These are phyloP conservation scores for Gaertneriomyces sp. DNA, from an alignment of 192 early-diverging fungal genomes.

Conservation along the genomic window DNA sequence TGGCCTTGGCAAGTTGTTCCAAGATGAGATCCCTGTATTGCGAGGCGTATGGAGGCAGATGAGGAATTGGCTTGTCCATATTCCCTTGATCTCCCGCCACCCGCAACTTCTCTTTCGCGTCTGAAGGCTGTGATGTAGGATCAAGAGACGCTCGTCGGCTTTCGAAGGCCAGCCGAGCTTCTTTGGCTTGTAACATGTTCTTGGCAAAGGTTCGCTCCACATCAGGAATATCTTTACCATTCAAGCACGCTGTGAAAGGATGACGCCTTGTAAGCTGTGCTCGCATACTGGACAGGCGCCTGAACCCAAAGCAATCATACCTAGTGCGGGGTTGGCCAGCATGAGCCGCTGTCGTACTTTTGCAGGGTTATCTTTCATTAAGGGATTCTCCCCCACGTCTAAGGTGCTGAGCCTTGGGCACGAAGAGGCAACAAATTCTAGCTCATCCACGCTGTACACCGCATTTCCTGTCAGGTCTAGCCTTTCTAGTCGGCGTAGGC, in stretches of 20 bases:
- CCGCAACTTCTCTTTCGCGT: not conserved
- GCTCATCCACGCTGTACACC: slow-evolving; percentile 33
- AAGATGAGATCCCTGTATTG: slow-evolving; percentile 47
- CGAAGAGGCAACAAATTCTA: slow-evolving; percentile 29
- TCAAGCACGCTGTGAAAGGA: slow-evolving; percentile 28
- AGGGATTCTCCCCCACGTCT: slow-evolving; percentile 31
- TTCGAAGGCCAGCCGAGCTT: not conserved
- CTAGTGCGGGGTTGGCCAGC: slow-evolving; percentile 28
- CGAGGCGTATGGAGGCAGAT: slow-evolving; percentile 49
- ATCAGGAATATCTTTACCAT: slow-evolving; percentile 42
- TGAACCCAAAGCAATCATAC: slow-evolving; percentile 11
- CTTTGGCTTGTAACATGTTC: slow-evolving; percentile 32
- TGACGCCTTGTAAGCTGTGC: not conserved
- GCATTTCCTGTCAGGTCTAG: slow-evolving; percentile 41
- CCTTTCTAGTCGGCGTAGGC: slow-evolving; percentile 25
- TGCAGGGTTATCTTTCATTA: slow-evolving; percentile 4
- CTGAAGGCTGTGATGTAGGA: not conserved
- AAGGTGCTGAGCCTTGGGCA: slow-evolving; percentile 20
- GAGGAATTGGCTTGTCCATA: slow-evolving; percentile 40
- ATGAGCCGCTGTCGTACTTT: slow-evolving; percentile 45
- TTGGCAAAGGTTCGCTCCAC: slow-evolving; percentile 41
- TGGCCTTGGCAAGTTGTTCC: slow-evolving; percentile 12
- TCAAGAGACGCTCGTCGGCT: not conserved
- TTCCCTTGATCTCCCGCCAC: not conserved
- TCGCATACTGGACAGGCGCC: not conserved